Conservation (phyloP, 345 rosid species). For the Rhizophora apiculata region DNA sequence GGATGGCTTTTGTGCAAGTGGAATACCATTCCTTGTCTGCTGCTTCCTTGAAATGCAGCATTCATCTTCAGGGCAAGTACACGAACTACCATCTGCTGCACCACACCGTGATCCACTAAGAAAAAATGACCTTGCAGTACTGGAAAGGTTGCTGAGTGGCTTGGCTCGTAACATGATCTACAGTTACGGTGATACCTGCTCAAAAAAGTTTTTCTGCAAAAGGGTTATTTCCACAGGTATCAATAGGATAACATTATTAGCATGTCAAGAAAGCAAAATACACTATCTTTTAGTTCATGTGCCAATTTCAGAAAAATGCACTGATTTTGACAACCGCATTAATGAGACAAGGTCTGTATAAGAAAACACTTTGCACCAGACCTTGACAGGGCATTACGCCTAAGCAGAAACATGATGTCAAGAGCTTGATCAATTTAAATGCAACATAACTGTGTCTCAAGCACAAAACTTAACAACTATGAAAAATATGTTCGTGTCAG, state of each 20-base stretch:
- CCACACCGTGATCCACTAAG: slow-evolving; percentile 59
- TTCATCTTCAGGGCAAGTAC: slow-evolving; percentile 75
- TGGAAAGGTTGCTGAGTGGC: slow-evolving; percentile 66
- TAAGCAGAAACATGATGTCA: too few species aligned
- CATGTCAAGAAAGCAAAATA: slow-evolving; percentile 3
- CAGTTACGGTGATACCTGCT: slow-evolving; percentile 19
- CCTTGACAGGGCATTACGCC: too few species aligned
- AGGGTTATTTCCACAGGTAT: background rate
- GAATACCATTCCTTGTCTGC: slow-evolving; percentile 39
- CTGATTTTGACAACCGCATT: too few species aligned
- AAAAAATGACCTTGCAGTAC: slow-evolving; percentile 61
- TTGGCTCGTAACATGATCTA: slow-evolving; percentile 73
- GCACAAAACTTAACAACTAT: too few species aligned
- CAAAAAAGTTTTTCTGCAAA: background rate
- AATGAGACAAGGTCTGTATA: too few species aligned
- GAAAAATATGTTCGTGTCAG: too few species aligned
- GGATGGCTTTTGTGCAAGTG: slow-evolving; percentile 42
- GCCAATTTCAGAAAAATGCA: background rate
- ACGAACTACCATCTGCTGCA: slow-evolving; percentile 66
- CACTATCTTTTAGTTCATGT: background rate
- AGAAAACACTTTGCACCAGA: too few species aligned
- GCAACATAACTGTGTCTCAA: too few species aligned
- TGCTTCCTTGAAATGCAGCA: slow-evolving; percentile 56
- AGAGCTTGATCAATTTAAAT: too few species aligned
- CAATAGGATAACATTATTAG: background rate